Evolutionary conservation across 2,329 filamentous ascomycete genomes (phyloP).

Genomic region (Bretziella fagacearum): DNA sequence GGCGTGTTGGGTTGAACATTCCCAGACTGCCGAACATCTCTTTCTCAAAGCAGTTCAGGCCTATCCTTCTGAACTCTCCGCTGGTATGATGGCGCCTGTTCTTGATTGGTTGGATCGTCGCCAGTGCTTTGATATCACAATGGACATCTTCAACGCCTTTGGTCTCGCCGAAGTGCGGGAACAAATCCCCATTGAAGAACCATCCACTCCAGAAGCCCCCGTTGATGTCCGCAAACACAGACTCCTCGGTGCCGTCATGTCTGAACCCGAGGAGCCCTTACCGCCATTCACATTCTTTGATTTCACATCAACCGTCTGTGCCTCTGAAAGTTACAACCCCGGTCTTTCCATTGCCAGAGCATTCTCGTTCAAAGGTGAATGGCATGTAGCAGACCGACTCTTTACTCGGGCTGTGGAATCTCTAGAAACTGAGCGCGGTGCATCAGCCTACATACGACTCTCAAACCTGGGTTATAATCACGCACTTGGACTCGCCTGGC

Average conservation of each 20-base stretch:
- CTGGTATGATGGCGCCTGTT: neutral
- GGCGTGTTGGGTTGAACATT: neutral
- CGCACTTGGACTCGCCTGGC: neutral
- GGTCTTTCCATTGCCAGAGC: neutral
- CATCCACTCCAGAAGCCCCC: neutral
- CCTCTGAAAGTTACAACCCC: neutral
- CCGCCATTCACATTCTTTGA: constrained; percentile 1
- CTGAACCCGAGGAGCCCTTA: neutral
- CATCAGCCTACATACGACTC: neutral
- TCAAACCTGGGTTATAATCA: neutral
- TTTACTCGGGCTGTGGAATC: neutral
- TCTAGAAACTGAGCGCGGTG: neutral
- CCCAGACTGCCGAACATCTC: neutral
- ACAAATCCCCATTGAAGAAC: neutral
- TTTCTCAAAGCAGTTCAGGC: neutral
- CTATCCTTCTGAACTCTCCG: neutral
- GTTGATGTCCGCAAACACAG: neutral
- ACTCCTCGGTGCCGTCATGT: neutral
- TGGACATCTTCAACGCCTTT: constrained; percentile 3
- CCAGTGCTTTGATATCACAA: neutral
- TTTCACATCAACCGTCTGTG: neutral
- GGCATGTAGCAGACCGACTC: neutral
- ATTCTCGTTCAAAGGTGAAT: neutral
- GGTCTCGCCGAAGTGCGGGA: neutral
- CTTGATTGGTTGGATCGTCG: constrained; percentile 1